These are phyloP conservation scores for Chrysoporthe puriensis DNA, from an alignment of 2,329 filamentous ascomycete species.

Conservation along the genomic window DNA sequence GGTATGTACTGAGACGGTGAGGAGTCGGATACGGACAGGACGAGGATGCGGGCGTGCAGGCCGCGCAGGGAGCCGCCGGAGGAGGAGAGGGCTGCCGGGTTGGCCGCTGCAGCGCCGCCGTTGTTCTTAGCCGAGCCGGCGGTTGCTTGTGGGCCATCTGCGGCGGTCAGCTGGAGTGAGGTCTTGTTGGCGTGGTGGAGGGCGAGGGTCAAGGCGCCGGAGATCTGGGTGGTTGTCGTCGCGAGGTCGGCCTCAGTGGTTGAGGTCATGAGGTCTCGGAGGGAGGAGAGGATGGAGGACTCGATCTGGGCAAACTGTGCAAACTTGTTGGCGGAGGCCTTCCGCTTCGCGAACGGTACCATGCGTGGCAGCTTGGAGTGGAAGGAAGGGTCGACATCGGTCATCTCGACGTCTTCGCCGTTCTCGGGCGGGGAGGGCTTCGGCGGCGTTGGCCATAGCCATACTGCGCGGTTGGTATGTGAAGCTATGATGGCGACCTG, in stretches of 20 bases:
- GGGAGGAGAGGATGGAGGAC: conserved; percentile 73
- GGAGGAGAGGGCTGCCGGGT: conserved; percentile 38
- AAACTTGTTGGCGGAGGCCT: conserved; percentile 79
- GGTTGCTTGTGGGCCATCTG: conserved; percentile 49
- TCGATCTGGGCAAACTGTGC: conserved; percentile 89
- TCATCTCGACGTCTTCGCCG: conserved; percentile 61
- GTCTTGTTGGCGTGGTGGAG: conserved; percentile 90
- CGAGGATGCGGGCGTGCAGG: conserved; percentile 81
- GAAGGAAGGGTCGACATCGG: conserved; percentile 39
- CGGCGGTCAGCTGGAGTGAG: conserved; percentile 64
- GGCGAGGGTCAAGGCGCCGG: conserved; percentile 87
- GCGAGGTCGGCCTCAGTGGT: conserved; percentile 69
- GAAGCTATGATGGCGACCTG: conserved; percentile 90
- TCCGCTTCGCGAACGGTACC: background rate
- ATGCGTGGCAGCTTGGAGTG: conserved; percentile 34
- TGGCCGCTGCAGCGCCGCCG: conserved; percentile 36
- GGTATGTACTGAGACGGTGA: conserved; percentile 94
- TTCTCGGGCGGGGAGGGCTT: conserved; percentile 29
- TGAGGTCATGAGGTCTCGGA: conserved; percentile 71
- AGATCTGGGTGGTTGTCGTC: conserved; percentile 83
- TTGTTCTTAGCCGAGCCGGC: conserved; percentile 31
- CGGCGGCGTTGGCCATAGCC: conserved; percentile 75
- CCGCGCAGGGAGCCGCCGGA: conserved; percentile 45
- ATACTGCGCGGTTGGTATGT: conserved; percentile 82
- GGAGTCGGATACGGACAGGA: conserved; percentile 83